These are phyloP conservation scores for Puccinellia tenuiflora DNA, from an alignment of 176 grass and related monocot species.

Conservation along the genomic window DNA sequence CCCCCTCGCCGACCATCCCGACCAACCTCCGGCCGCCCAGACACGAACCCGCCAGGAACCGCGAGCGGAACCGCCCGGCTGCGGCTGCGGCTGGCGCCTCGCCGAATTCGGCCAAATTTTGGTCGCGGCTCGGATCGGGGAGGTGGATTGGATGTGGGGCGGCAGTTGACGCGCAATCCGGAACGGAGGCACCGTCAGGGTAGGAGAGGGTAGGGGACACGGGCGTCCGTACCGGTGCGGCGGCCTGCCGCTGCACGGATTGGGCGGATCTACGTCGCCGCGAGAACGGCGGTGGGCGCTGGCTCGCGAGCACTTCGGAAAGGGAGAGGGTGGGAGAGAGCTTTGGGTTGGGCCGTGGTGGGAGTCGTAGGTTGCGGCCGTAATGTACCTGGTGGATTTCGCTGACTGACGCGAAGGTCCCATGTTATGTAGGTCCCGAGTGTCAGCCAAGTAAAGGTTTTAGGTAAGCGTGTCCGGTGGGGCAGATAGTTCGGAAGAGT, in stretches of 20 bases:
- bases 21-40: background rate
- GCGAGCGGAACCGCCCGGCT: background rate
- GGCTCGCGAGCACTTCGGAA: conserved; percentile 18
- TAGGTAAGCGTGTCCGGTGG: conserved; percentile 9
- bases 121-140: background rate
- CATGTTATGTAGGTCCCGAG: fast-evolving
- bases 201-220: background rate
- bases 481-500: background rate
- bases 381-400: background rate
- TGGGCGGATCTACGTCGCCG: conserved; percentile 33
- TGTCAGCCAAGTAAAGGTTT: background rate
- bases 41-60: background rate
- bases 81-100: background rate
- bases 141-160: background rate
- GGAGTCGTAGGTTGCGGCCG: background rate
- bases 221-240: conserved; percentile 10
- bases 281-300: conserved; percentile 21
- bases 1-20: background rate
- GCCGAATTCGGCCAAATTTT: conserved; percentile 29
- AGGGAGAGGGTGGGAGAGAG: background rate
- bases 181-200: background rate
- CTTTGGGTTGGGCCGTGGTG: background rate
- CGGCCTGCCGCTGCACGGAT: background rate
- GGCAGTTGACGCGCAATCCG: background rate
- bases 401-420: background rate